Evolutionary conservation across 805 yeast species (phyloP), one percentile per base, ranked within the genome.

Genomic region (Nakazawaea laoshanensis): DNA sequence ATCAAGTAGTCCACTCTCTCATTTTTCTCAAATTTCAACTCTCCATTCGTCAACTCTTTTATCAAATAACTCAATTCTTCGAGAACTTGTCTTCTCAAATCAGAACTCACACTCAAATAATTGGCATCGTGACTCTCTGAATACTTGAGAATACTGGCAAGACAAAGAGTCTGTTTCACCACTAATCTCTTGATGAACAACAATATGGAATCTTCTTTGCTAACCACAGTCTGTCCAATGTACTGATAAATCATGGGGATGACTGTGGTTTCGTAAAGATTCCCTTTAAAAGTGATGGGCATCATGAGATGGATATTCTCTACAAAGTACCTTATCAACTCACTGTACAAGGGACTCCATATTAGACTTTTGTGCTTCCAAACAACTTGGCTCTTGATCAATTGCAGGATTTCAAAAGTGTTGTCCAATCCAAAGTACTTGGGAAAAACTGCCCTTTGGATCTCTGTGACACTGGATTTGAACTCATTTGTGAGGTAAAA

Each of bases 41-140:
- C 66, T 33, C 55, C 62, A 33, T 61, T 61, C 41, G 64, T 69
- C 33, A 45, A 50, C 36, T 60, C 59, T 13, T 62, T 36, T n/a
- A 59, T 48, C 24, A 48, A 50, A 38, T 14, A 16, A 3, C 29
- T 24, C 24, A 32, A 10, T n/a, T 36, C 36, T 8, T 15, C 10
- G 27, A 38, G 18, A 7, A 29, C 22, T 21, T 28, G 23, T 15
- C 18, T 23, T 24, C 38, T 30, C 22, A 33, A 24, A 10, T 28
- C 19, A n/a, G 34, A 15, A 17, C 35, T 29, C 7, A 19, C 4
- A n/a, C 21, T 13, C 16, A 31, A 22, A 17, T 15, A 30, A 9
- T 15, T 7, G 3, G 7, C 12, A 12, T 22, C 23, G n/a, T 27
- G 18, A 5, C n/a, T n/a, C 7, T 5, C 9, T 18, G 27, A 32